Base-by-base conservation (phyloP, 2,329 filamentous ascomycete genomes). In the Incumbomyces lentus region DNA sequence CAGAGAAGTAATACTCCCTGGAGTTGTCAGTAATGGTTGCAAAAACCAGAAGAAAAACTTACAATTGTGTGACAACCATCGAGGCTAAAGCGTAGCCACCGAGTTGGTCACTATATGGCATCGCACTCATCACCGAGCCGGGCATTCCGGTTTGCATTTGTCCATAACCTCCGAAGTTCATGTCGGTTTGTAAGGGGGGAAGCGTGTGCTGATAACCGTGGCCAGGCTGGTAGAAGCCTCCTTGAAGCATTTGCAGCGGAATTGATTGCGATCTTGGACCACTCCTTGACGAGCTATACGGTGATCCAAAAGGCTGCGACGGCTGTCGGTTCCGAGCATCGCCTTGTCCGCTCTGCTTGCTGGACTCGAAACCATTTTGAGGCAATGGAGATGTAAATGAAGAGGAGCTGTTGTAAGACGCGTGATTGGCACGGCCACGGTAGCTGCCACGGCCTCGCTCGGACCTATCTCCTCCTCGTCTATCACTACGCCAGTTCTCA, bases 1-100 rank as follows among this genome's bases (percentile, higher is more conserved):
- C 77, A 0, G 90, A 96, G 68, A 98, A 95, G 67, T 98, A 98
- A 70, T 95, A 98, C 59, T 95, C 87, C 32, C 88, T 76, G 60
- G 75, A 69, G 53, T 8, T 26, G 42, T 69, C 60, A 67, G 62
- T 46, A 47, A 39, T n/a, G 35, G 47, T 12, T 17, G 45, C 41
- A 13, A 34, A 32, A 26, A 1, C 13, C 13, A 11, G 29, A 26
- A 14, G n/a, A 17, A n/a, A 43, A 44, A 62, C 71, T 62, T 70
- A 76, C 69, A 77, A 61, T 59, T 82, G 80, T 57, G 71, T 75
- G 52, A 70, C 74, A 59, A 78, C 76, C 75, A 76, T 76, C 60
- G 64, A 64, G 52, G 77, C 66, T 30, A 79, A 57, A 31, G 73
- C 71, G 51, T 68, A 73, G n/a, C 74, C 72, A 47, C 81, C 76